Evolutionary conservation across 768 basidiomycete genomes (phyloP), one percentile per base, ranked within the genome.

Genomic region (Aureoboletus auriporus): DNA sequence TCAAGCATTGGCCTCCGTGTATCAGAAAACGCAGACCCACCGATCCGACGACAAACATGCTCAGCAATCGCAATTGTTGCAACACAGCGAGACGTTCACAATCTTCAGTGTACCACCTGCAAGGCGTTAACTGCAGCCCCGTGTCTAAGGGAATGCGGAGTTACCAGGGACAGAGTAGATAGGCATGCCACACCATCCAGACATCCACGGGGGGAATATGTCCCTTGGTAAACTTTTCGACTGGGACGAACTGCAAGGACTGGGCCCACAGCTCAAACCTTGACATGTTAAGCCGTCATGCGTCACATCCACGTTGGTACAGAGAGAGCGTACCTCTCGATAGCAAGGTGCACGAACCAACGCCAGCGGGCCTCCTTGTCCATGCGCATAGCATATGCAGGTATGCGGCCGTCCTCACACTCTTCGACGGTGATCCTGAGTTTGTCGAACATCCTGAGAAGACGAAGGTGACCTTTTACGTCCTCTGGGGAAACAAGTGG

Each of bases 171-270:
- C 57, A 69, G 17, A 73, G 68, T 41, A 69, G 16, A 55, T 74
- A 73, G 1, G 71, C 72, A 16, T 73, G 71, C 67, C 73, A 71
- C 16, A 73, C 67, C 70, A 73, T 71, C 61, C 68, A 66, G 20
- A 73, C 71, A 35, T 73, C 73, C 28, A 69, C 27, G 11, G 71
- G 71, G 0, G 71, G 71, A 13, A 68, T 38, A 10, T 67, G 54
- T 5, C 42, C 47, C 20, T 46, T 23, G 29, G 69, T 49, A 30
- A 67, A 67, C 31, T 51, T 54, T 43, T 60, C 64, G 9, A 68
- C 49, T 4, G 56, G 38, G 37, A 57, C 61, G 42, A 55, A 52
- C 35, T 56, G 47, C 44, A 67, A 39, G 5, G 55, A 61, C 20
- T 40, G 41, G 17, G 63, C 53, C 71, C 71, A 73, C 14, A 52